Percentiles rank a stretch among this genome's conserved stretches.
phyloP scores from a whole-genome alignment of 1,284 basidiomycete genomes.

The Fistulinella cinereoalba region DNA sequence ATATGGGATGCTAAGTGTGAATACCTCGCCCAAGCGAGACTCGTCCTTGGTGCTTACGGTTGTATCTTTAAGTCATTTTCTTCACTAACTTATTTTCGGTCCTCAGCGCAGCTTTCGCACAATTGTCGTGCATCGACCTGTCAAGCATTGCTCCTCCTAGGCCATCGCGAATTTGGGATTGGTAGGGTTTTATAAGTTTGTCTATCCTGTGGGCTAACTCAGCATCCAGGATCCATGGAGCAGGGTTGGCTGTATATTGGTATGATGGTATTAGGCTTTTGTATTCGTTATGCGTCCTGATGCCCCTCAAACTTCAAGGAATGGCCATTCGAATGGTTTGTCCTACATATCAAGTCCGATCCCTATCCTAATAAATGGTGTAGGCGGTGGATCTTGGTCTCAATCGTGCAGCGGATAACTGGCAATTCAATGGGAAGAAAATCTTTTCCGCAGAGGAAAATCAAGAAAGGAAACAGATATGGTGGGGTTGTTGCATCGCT shows the following conservation, averaged over 20 bases:
- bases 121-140: conserved; percentile 67
- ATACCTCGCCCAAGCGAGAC: conserved; percentile 66
- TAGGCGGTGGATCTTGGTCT: conserved; percentile 83
- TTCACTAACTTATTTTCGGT: conserved; percentile 6
- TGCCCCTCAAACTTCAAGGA: conserved; percentile 39
- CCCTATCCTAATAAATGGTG: conserved; percentile 3
- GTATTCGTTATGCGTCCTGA: neutral
- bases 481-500: conserved; percentile 76
- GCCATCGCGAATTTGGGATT: conserved; percentile 80
- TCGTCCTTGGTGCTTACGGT: conserved; percentile 53
- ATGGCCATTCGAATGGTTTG: conserved; percentile 75
- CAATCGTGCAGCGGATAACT: conserved; percentile 76
- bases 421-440: conserved; percentile 62
- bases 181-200: conserved; percentile 36
- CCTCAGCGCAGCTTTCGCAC: conserved; percentile 61
- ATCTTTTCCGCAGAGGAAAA: conserved; percentile 76
- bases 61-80: conserved; percentile 16
- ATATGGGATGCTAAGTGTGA: conserved; percentile 73
- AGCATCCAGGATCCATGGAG: conserved; percentile 58
- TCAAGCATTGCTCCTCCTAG: conserved; percentile 74
- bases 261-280: conserved; percentile 31
- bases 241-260: conserved; percentile 81
- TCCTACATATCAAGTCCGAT: neutral
- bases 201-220: conserved; percentile 8
- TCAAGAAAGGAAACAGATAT: conserved; percentile 75